These are phyloP conservation scores for Mucor sp. DNA, from an alignment of 371 early-diverging fungal genomes.

Conservation along the genomic window DNA sequence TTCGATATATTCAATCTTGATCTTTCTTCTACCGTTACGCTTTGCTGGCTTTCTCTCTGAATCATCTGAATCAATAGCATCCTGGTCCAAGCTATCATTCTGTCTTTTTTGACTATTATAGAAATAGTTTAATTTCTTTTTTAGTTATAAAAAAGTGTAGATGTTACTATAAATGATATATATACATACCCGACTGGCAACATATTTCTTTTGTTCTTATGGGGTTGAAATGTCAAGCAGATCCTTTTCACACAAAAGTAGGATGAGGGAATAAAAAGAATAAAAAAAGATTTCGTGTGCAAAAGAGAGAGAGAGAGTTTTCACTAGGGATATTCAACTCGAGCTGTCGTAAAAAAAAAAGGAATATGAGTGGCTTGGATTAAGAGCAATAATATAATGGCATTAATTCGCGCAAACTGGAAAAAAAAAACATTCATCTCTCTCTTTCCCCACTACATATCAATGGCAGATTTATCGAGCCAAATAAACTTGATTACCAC, in stretches of 20 bases:
- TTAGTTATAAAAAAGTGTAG: neutral
- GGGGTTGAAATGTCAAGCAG: too few species aligned
- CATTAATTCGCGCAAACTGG: neutral
- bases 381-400: neutral
- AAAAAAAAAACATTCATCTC: neutral
- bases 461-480: constrained; percentile 16
- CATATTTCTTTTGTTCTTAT: constrained; percentile 4
- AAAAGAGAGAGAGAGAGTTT: constrained; percentile 1
- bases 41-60: constrained; percentile 57
- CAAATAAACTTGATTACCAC: constrained; percentile 19
- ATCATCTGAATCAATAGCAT: constrained; percentile 48
- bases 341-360: neutral
- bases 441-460: neutral
- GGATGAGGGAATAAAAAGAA: neutral
- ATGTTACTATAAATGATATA: neutral
- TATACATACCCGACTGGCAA: constrained; percentile 14
- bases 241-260: constrained; percentile 1
- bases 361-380: constrained; percentile 1
- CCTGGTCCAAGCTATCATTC: constrained; percentile 27
- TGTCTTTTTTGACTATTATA: constrained; percentile 17
- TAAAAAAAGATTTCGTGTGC: constrained; percentile 3
- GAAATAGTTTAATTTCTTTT: constrained; percentile 4
- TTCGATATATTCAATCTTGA: constrained; percentile 97
- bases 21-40: constrained; percentile 88
- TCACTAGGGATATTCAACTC: neutral